phyloP scores from a whole-genome alignment of 306 rosid species.

The Vicia villosa region DNA sequence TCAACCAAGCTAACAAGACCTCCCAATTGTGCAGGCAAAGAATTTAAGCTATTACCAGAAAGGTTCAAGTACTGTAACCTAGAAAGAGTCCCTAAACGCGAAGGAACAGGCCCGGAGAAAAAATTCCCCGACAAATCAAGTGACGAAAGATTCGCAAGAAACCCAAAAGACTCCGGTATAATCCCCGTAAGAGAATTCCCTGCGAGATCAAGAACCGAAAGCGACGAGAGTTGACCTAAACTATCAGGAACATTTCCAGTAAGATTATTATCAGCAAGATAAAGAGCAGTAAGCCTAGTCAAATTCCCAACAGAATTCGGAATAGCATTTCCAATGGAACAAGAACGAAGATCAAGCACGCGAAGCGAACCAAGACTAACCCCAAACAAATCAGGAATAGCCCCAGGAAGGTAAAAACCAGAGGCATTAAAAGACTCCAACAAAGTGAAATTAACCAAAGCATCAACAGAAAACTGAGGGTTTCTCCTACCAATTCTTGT shows the following conservation, averaged over 20 bases:
- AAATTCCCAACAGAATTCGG: slow-evolving; percentile 71
- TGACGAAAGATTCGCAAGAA: slow-evolving; percentile 61
- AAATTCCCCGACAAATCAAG: slow-evolving; percentile 71
- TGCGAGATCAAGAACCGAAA: slow-evolving; percentile 77
- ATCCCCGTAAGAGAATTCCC: slow-evolving; percentile 57
- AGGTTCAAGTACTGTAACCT: slow-evolving; percentile 75
- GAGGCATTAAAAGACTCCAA: slow-evolving; percentile 82
- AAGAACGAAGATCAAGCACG: slow-evolving; percentile 83
- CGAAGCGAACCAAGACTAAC: slow-evolving; percentile 44
- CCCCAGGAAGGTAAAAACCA: slow-evolving; percentile 68
- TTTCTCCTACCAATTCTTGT: slow-evolving; percentile 66
- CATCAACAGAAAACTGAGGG: slow-evolving; percentile 73
- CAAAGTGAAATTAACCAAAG: slow-evolving; percentile 73
- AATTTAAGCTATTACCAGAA: slow-evolving; percentile 61
- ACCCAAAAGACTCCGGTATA: slow-evolving; percentile 52
- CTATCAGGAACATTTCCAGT: slow-evolving; percentile 62
- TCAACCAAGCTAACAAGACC: slow-evolving; percentile 67
- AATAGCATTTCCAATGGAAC: slow-evolving; percentile 63
- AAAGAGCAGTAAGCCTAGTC: slow-evolving; percentile 61
- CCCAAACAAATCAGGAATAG: slow-evolving; percentile 82
- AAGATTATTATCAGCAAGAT: slow-evolving; percentile 70
- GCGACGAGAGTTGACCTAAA: slow-evolving; percentile 57
- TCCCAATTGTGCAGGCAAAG: slow-evolving; percentile 66
- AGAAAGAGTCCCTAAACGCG: slow-evolving; percentile 53
- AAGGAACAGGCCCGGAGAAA: slow-evolving; percentile 61